Percentiles rank a stretch among this genome's conserved stretches.
Conservation (phyloP, 805 yeast species). For the Saccharomycopsis fibuligera region DNA sequence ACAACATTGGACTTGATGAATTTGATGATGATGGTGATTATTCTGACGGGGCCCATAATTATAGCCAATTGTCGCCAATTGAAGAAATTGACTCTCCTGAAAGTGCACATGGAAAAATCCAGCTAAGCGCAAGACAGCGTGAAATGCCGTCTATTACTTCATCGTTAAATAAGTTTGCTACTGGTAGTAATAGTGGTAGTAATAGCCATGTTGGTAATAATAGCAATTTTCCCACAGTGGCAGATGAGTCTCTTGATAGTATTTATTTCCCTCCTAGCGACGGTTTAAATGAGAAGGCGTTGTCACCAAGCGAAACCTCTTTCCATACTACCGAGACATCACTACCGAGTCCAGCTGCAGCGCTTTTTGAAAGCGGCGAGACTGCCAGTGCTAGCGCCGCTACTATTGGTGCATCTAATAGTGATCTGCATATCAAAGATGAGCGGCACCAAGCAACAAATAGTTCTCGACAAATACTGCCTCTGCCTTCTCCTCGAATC, state of each 20-base stretch:
- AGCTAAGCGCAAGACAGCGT: background rate
- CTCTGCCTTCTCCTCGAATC: background rate
- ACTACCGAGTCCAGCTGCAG: conserved; percentile 8
- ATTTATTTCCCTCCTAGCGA: background rate
- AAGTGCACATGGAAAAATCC: background rate
- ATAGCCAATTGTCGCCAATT: conserved; percentile 15
- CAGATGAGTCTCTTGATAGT: background rate
- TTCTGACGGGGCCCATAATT: background rate
- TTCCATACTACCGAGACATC: conserved; percentile 3
- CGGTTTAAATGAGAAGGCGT: background rate
- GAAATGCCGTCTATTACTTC: conserved; percentile 11
- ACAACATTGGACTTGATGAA: background rate
- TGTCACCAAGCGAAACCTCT: conserved; percentile 2
- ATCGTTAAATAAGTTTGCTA: conserved; percentile 3
- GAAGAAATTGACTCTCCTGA: conserved; percentile 20
- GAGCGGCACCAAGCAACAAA: background rate
- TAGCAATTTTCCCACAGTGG: background rate
- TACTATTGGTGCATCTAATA: too few relatives aligned
- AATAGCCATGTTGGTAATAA: background rate
- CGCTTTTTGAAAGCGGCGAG: background rate
- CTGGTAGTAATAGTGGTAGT: background rate
- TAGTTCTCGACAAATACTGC: too few relatives aligned
- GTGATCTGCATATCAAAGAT: too few relatives aligned
- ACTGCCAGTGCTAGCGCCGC: too few relatives aligned
- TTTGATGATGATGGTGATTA: background rate